Evolutionary conservation across 441 rosid genomes (phyloP).

Genomic region (Viola pubescens): DNA sequence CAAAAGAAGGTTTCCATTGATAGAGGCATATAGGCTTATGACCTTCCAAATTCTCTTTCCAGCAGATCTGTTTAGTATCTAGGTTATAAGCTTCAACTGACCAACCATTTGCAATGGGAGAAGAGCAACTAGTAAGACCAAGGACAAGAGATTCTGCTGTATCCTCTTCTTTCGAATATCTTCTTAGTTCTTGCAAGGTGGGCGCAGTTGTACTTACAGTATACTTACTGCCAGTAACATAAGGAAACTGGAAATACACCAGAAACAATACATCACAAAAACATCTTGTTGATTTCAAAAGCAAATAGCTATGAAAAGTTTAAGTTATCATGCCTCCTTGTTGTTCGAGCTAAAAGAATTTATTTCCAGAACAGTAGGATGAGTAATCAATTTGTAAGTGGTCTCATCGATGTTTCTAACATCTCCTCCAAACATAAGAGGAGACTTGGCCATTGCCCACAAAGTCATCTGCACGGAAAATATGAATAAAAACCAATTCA

Average conservation of each 20-base stretch:
- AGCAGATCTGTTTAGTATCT: slow-evolving; percentile 55
- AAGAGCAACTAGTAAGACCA: slow-evolving; percentile 64
- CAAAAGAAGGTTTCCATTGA: slow-evolving; percentile 41
- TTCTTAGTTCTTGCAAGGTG: slow-evolving; percentile 10
- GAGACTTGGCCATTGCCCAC: slow-evolving; percentile 93
- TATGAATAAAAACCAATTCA: slow-evolving; percentile 7
- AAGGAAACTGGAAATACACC: slow-evolving; percentile 50
- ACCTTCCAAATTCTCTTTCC: slow-evolving; percentile 37
- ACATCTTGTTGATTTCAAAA: neutral
- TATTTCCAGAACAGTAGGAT: slow-evolving; percentile 66
- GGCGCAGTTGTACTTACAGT: slow-evolving; percentile 12
- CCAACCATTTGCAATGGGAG: slow-evolving; percentile 60
- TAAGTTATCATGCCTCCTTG: slow-evolving; percentile 46
- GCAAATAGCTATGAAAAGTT: neutral
- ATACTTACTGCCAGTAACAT: slow-evolving; percentile 25
- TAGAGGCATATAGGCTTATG: slow-evolving; percentile 53
- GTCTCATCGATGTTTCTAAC: slow-evolving; percentile 55
- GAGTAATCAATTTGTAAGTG: slow-evolving; percentile 60
- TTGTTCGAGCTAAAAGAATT: slow-evolving; percentile 66
- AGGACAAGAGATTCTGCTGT: slow-evolving; percentile 26
- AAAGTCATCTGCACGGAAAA: slow-evolving; percentile 60
- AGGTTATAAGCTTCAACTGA: slow-evolving; percentile 36
- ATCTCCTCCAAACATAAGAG: slow-evolving; percentile 97
- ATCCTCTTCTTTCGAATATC: slow-evolving; percentile 16
- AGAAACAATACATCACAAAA: slow-evolving; percentile 1